phyloP scores from a whole-genome alignment of 768 basidiomycete genomes.

The Suillus bovinus region DNA sequence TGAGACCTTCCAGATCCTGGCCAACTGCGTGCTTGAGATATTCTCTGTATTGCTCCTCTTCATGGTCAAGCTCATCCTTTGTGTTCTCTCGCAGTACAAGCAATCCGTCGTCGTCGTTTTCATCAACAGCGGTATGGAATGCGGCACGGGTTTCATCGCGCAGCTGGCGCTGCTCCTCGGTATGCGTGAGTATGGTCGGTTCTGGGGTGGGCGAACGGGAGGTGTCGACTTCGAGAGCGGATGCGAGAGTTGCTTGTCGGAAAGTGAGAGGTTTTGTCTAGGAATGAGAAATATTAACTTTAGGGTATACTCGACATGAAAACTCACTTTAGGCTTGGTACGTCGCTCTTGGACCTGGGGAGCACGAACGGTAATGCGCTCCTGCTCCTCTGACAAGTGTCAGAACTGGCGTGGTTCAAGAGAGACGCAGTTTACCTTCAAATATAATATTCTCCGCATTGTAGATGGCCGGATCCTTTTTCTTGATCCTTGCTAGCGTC shows the following conservation, averaged over 20 bases:
- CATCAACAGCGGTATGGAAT: conserved; percentile 55
- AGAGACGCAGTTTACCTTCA: conserved; percentile 53
- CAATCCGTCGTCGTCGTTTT: conserved; percentile 58
- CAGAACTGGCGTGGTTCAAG: not conserved
- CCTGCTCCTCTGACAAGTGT: conserved; percentile 60
- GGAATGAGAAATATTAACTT: conserved; percentile 6
- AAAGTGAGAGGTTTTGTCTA: conserved; percentile 75
- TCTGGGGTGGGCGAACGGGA: conserved; percentile 59
- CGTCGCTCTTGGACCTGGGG: conserved; percentile 24
- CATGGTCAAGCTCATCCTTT: conserved; percentile 69
- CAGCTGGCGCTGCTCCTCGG: conserved; percentile 73
- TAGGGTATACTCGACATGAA: not conserved
- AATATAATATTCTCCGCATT: conserved; percentile 69
- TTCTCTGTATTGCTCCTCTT: conserved; percentile 83
- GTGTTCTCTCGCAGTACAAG: conserved; percentile 77
- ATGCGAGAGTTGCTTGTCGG: conserved; percentile 69
- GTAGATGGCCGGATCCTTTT: conserved; percentile 86
- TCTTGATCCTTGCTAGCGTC: conserved; percentile 82
- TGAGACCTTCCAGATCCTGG: conserved; percentile 63
- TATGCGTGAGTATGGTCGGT: conserved; percentile 63
- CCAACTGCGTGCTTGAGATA: conserved; percentile 86
- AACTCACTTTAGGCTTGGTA: conserved; percentile 53
- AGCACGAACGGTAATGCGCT: conserved; percentile 36
- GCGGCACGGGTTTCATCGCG: conserved; percentile 83
- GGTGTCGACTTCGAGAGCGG: conserved; percentile 48